phyloP scores from a whole-genome alignment of 176 grass and related monocot genomes.

The Hyparrhenia diplandra region DNA sequence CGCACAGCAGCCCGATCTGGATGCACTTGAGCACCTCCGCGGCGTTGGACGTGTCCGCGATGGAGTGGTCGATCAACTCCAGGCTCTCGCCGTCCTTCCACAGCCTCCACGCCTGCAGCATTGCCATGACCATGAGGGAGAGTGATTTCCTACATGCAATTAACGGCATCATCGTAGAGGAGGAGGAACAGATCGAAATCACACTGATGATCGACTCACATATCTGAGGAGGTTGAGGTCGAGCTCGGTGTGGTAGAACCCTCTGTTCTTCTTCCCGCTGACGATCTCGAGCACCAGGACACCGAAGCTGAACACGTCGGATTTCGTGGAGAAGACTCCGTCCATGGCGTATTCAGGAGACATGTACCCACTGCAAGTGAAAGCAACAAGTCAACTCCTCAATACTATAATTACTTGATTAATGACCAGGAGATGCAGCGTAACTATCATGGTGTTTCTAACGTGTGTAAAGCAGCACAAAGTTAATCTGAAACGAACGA shows the following conservation, averaged over 20 bases:
- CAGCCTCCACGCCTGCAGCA: constrained; percentile 50
- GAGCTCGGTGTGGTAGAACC: constrained; percentile 19
- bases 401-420: no score
- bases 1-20: constrained; percentile 58
- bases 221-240: constrained; percentile 51
- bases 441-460: not conserved
- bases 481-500: not conserved
- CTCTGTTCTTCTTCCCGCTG: constrained; percentile 58
- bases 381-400: not conserved
- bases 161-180: not conserved
- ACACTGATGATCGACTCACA: constrained; percentile 31
- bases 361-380: constrained; percentile 63
- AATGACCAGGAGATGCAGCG: not conserved
- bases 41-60: constrained; percentile 21
- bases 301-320: constrained; percentile 74
- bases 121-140: no score
- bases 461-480: not conserved
- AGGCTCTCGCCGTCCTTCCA: constrained; percentile 44
- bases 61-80: constrained; percentile 38
- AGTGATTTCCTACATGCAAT: not conserved
- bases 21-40: constrained; percentile 52
- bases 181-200: no score
- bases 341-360: constrained; percentile 74
- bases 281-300: constrained; percentile 62
- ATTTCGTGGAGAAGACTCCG: constrained; percentile 59